These are phyloP conservation scores for Colletotrichum salicis DNA, from an alignment of 2,329 filamentous ascomycete genomes.

Conservation along the genomic window DNA sequence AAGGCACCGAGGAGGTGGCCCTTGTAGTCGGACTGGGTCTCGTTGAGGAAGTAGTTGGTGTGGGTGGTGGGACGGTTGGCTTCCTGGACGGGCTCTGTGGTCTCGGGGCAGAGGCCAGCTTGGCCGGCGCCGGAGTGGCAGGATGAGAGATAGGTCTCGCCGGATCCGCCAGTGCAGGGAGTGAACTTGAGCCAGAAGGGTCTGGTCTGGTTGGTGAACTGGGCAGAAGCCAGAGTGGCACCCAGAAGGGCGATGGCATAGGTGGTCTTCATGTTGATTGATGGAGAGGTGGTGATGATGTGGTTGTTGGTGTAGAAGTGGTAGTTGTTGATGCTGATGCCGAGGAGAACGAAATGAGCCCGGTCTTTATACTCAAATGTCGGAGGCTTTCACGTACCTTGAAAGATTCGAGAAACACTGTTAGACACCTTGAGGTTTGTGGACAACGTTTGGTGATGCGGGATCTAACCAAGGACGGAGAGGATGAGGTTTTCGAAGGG, in stretches of 20 bases:
- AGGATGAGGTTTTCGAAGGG: not conserved
- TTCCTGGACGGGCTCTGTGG: not conserved
- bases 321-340: not conserved
- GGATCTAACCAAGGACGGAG: not conserved
- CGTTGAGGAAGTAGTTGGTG: slow-evolving; percentile 19
- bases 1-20: slow-evolving; percentile 16
- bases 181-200: slow-evolving; percentile 29
- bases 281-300: not conserved
- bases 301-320: not conserved
- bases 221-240: slow-evolving; percentile 12
- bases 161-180: not conserved
- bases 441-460: not conserved
- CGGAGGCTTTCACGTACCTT: not conserved
- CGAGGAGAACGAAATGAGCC: not conserved
- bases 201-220: slow-evolving; percentile 8
- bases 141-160: slow-evolving; percentile 15
- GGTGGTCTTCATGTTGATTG: slow-evolving; percentile 22
- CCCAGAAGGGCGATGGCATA: slow-evolving; percentile 11
- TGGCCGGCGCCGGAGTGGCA: slow-evolving; percentile 34
- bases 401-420: not conserved
- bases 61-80: not conserved
- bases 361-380: not conserved
- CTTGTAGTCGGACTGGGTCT: not conserved
- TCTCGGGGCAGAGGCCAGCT: slow-evolving; percentile 30
- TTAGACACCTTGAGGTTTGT: not conserved